Conservation (phyloP, 2,329 filamentous ascomycete genomes). For the Aspergillus sp. region DNA sequence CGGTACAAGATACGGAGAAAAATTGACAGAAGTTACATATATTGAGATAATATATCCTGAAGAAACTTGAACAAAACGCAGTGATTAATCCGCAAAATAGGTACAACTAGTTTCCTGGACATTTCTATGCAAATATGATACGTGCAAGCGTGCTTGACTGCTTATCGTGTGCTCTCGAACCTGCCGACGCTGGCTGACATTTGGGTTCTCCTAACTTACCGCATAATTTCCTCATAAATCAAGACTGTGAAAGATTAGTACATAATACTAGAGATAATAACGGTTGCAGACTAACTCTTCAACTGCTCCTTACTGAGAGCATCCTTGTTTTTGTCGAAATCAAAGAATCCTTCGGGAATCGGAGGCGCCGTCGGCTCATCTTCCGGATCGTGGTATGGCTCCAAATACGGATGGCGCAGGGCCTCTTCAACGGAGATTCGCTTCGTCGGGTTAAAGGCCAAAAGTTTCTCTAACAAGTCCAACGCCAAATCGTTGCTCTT, state of each 20-base stretch:
- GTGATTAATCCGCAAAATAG: constrained; percentile 10
- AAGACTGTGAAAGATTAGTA: constrained; percentile 53
- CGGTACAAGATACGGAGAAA: not conserved
- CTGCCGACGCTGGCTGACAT: not conserved
- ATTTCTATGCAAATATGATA: constrained; percentile 21
- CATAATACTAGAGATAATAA: not conserved
- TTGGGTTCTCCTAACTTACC: constrained; percentile 41
- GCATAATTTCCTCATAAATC: constrained; percentile 97
- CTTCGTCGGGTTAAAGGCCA: constrained; percentile 98
- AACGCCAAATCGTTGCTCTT: constrained; percentile 98
- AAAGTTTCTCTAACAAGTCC: constrained; percentile 89
- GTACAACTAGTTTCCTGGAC: constrained; percentile 7
- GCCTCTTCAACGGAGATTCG: constrained; percentile 97
- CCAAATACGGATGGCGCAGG: constrained; percentile 94
- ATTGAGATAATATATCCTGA: not conserved
- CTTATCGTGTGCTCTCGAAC: constrained; percentile 5
- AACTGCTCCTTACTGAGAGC: constrained; percentile 96
- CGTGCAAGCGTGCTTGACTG: constrained; percentile 15
- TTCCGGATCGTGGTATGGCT: constrained; percentile 98
- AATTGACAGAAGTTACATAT: not conserved
- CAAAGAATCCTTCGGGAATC: constrained; percentile 98
- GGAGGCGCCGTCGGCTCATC: constrained; percentile 96
- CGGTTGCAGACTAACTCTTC: constrained; percentile 64
- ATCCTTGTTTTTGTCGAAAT: constrained; percentile 99
- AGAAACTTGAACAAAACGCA: not conserved